phyloP scores from a whole-genome alignment of 106 monocot species.

The Apostasia shenzhenica region DNA sequence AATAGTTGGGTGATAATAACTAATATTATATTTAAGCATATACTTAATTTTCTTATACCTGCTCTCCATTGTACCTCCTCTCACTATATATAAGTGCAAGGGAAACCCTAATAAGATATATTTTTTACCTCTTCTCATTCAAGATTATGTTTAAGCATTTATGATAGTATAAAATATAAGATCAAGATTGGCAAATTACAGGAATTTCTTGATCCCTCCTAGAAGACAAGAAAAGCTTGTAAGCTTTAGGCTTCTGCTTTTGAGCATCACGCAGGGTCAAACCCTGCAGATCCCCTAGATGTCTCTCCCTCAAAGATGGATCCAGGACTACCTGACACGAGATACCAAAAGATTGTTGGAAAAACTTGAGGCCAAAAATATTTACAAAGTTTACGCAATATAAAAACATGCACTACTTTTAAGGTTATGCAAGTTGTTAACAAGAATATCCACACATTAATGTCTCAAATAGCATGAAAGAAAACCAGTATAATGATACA shows the following conservation, averaged over 20 bases:
- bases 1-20: too few relatives aligned
- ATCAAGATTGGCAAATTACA: conserved; percentile 31
- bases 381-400: neutral
- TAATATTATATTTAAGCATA: too few relatives aligned
- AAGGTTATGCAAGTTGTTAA: too few relatives aligned
- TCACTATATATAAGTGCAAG: too few relatives aligned
- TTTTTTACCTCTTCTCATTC: too few relatives aligned
- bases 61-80: too few relatives aligned
- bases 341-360: neutral
- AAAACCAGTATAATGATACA: too few relatives aligned
- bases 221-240: conserved; percentile 42
- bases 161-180: neutral
- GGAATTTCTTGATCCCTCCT: conserved; percentile 63
- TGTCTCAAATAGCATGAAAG: too few relatives aligned
- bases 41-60: too few relatives aligned
- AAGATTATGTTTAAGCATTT: too few relatives aligned
- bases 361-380: neutral
- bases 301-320: conserved; percentile 71
- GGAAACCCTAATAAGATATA: too few relatives aligned
- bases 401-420: neutral
- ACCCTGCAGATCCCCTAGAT: conserved; percentile 91
- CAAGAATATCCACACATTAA: too few relatives aligned
- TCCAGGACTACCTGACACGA: conserved; percentile 52
- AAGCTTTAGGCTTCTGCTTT: conserved; percentile 60
- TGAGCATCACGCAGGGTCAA: conserved; percentile 53